Evolutionary conservation across 208 protist genomes (phyloP).

Genomic region (Tritrichomonas musculus): DNA sequence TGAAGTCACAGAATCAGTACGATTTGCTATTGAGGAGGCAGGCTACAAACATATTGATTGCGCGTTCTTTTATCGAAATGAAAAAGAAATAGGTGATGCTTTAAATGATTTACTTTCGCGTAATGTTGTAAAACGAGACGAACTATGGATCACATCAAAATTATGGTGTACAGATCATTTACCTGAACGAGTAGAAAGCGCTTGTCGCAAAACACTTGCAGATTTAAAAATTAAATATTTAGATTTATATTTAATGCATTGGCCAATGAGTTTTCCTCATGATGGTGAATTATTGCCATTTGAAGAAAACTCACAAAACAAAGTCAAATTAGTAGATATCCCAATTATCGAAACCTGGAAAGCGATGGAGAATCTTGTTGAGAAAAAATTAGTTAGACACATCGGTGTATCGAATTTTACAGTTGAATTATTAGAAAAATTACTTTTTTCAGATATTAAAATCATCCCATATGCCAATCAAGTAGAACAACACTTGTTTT

Average conservation of each 20-base stretch:
- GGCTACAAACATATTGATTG: neutral
- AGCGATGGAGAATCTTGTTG: conserved; percentile 59
- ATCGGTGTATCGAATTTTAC: conserved; percentile 59
- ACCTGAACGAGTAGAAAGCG: neutral
- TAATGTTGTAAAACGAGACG: neutral
- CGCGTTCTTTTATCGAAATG: neutral
- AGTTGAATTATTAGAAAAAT: neutral
- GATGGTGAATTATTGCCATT: too few relatives aligned
- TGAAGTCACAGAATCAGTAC: neutral
- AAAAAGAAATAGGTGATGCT: neutral
- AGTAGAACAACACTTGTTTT: neutral
- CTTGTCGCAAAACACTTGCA: neutral
- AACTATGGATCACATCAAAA: neutral
- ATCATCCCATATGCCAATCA: neutral
- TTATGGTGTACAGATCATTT: neutral
- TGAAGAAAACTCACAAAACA: too few relatives aligned
- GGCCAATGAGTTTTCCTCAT: conserved; percentile 61
- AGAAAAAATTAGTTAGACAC: conserved; percentile 43
- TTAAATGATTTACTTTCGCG: neutral
- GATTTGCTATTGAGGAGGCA: neutral
- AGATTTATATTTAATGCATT: conserved; percentile 89
- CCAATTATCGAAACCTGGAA: conserved; percentile 55
- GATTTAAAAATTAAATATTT: conserved; percentile 61
- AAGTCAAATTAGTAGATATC: too few relatives aligned
- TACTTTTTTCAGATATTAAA: neutral